These are phyloP conservation scores for Rhynchosporium secalis DNA, from an alignment of 2,329 filamentous ascomycete genomes.

Conservation along the genomic window DNA sequence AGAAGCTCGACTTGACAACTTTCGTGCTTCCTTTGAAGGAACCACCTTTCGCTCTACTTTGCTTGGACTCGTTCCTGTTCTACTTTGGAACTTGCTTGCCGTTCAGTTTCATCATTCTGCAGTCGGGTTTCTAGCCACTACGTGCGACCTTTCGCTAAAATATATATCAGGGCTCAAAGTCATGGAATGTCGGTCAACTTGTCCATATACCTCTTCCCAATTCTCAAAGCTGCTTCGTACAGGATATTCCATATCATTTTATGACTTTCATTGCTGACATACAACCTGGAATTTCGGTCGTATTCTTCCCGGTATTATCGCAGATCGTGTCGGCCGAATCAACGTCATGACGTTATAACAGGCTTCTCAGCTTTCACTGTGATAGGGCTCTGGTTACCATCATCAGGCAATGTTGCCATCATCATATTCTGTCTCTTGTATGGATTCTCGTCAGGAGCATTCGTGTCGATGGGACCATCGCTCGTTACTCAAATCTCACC, in stretches of 20 bases:
- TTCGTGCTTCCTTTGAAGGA: slow-evolving; percentile 44
- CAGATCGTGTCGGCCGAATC: slow-evolving; percentile 54
- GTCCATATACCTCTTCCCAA: slow-evolving; percentile 53
- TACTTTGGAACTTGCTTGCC: slow-evolving; percentile 56
- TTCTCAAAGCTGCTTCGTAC: slow-evolving; percentile 52
- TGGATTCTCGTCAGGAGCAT: slow-evolving; percentile 68
- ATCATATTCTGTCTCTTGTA: slow-evolving; percentile 67
- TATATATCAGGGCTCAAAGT: slow-evolving; percentile 43
- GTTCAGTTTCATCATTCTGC: slow-evolving; percentile 47
- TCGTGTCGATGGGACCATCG: slow-evolving; percentile 62
- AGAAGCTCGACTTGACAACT: slow-evolving; percentile 39
- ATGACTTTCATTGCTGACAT: slow-evolving; percentile 16
- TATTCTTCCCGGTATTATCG: slow-evolving; percentile 54
- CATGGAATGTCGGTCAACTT: slow-evolving; percentile 51
- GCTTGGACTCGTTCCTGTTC: slow-evolving; percentile 46
- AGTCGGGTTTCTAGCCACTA: slow-evolving; percentile 37
- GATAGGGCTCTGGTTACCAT: slow-evolving; percentile 55
- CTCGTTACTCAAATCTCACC: slow-evolving; percentile 71
- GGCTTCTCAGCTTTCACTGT: slow-evolving; percentile 48
- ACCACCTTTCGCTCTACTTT: slow-evolving; percentile 42
- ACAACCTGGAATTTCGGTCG: slow-evolving; percentile 52
- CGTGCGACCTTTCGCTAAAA: slow-evolving; percentile 17
- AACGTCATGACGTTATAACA: slow-evolving; percentile 53
- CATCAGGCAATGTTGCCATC: slow-evolving; percentile 54
- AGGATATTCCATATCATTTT: slow-evolving; percentile 6